These are phyloP conservation scores for Geotrichum fermentans DNA, from an alignment of 1,139 yeast species.

Conservation along the genomic window DNA sequence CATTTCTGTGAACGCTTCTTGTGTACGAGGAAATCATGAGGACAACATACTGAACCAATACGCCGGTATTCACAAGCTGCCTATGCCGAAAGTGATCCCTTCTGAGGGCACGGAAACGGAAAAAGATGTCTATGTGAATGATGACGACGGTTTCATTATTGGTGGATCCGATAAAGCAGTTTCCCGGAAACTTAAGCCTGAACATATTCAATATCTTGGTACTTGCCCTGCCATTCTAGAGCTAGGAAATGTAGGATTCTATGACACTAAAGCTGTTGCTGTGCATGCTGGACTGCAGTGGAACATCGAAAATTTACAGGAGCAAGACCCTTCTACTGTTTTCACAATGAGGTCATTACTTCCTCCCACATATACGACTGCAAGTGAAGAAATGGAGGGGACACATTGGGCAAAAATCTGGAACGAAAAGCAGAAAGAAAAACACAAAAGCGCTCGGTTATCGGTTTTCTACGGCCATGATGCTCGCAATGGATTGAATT, in stretches of 20 bases:
- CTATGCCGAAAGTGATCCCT: constrained; percentile 30
- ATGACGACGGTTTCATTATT: background rate
- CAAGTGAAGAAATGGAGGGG: constrained; percentile 52
- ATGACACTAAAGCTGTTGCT: constrained; percentile 51
- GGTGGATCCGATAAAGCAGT: constrained; percentile 45
- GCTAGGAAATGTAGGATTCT: constrained; percentile 57
- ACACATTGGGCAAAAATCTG: constrained; percentile 61
- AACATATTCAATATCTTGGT: constrained; percentile 55
- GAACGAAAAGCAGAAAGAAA: constrained; percentile 46
- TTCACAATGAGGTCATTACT: constrained; percentile 58
- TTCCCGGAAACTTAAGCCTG: constrained; percentile 55
- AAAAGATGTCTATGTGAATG: background rate
- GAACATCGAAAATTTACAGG: constrained; percentile 48
- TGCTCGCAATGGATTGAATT: constrained; percentile 68
- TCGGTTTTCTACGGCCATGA: constrained; percentile 86
- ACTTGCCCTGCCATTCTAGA: constrained; percentile 59
- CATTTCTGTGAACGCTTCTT: constrained; percentile 50
- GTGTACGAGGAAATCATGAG: constrained; percentile 89
- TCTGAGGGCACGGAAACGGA: background rate
- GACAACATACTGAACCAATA: constrained; percentile 58
- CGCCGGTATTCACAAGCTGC: constrained; percentile 52
- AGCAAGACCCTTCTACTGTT: constrained; percentile 58
- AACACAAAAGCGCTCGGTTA: constrained; percentile 34
- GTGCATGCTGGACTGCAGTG: constrained; percentile 77
- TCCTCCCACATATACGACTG: constrained; percentile 52